Percentiles rank a stretch among this genome's conserved stretches.
phyloP scores from a whole-genome alignment of 768 basidiomycete species.

The Calocybe indica region DNA sequence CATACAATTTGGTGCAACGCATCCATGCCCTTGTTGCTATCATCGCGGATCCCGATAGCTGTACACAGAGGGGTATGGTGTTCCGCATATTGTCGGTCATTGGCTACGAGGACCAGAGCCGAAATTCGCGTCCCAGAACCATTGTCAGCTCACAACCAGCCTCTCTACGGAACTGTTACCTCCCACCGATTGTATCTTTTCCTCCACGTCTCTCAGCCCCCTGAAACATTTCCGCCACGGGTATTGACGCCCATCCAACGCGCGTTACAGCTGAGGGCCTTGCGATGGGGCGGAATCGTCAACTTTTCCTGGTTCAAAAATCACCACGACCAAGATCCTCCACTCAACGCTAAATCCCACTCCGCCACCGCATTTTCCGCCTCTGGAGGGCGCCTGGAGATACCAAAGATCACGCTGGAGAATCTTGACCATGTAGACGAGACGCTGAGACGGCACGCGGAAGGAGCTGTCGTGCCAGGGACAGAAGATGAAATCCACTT shows the following conservation, averaged over 20 bases:
- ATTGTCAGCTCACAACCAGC: background rate
- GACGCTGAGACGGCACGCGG: slow-evolving; percentile 25
- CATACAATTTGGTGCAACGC: too few species aligned
- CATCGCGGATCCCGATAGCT: too few species aligned
- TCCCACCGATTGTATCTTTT: slow-evolving; percentile 51
- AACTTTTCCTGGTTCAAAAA: slow-evolving; percentile 52
- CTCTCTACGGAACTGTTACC: slow-evolving; percentile 39
- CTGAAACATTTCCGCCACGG: slow-evolving; percentile 40
- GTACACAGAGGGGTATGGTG: too few species aligned
- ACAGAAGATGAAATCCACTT: slow-evolving; percentile 30
- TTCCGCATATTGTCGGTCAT: too few species aligned
- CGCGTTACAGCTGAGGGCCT: slow-evolving; percentile 37
- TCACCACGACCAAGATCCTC: background rate
- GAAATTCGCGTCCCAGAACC: background rate
- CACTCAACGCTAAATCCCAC: slow-evolving; percentile 1
- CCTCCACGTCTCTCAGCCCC: slow-evolving; percentile 44
- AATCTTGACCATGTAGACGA: slow-evolving; percentile 45
- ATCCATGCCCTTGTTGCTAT: too few species aligned
- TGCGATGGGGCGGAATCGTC: slow-evolving; percentile 47
- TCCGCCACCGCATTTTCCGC: slow-evolving; percentile 43
- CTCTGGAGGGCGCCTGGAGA: slow-evolving; percentile 38
- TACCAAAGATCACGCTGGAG: slow-evolving; percentile 40
- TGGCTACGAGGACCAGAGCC: too few species aligned
- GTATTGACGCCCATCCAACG: slow-evolving; percentile 44
- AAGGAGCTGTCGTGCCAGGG: slow-evolving; percentile 5